Evolutionary conservation across 768 basidiomycete species (phyloP), one percentile per base, ranked within the genome.

Genomic region (Kwoniella dejecticola): DNA sequence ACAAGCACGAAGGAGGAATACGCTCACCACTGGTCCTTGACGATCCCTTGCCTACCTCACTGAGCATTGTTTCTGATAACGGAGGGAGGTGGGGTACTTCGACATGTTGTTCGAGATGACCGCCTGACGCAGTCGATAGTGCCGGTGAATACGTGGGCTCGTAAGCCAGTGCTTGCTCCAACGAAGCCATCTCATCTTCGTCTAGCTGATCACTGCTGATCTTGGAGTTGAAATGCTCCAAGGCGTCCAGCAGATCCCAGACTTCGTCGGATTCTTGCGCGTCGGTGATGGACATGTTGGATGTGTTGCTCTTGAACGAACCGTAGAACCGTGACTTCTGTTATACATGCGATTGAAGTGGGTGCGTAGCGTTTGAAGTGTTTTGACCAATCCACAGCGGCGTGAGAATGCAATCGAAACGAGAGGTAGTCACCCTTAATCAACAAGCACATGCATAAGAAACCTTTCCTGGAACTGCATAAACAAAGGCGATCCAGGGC

Each of bases 21-120:
- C 4, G 57, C 63, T 36, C 26, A 65, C 63, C 64, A 54, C 64
- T 66, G 6, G 64, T 66, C 30, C 64, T 19, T 48, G 29, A 15
- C 26, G 19, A 7, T 19, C 24, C 19, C 6, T 31, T 33, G 21
- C 57, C 21, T 24, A 23, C 30, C 47, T 33, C 15, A n/a, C 6
- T 23, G 8, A 40, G n/a, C 44, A 40, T 26, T 7, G 24, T 21
- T n/a, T 40, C 46, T 26, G 57, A 47, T 29, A 58, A 40, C 11
- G 46, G 31, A 13, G 57, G 57, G 57, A 58, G 45, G 26, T 58
- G 57, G 13, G 57, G 57, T 10, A 58, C 46, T 26, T 58, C 57
- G 12, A 38, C 19, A 11, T 30, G 15, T n/a, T n/a, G n/a, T 19
- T 47, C 45, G 12, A 49, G 31, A n/a, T 24, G 15, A 17, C 47